Evolutionary conservation across 1,284 basidiomycete genomes (phyloP), one percentile per base, ranked within the genome.

Genomic region (Wolfiporia cocos): DNA sequence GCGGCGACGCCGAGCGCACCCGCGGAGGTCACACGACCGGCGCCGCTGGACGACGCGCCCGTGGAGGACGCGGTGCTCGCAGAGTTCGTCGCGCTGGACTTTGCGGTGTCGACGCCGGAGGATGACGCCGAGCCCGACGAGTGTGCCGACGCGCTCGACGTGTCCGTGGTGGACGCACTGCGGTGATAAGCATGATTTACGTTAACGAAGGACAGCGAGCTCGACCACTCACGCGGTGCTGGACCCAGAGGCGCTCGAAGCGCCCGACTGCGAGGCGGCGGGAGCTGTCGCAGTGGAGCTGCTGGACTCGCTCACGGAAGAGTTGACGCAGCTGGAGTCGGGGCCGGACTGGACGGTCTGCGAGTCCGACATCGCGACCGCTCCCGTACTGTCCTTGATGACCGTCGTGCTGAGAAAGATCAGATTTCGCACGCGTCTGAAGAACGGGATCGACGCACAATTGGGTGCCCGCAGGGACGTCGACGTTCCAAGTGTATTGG

Each of bases 371-470:
- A 72, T 89, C 3, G 70, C 74, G 7, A 56, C 58, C 2, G 54
- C 33, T 26, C 87, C 88, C 15, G 73, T 74, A 49, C 57, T 62
- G 52, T 90, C 88, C 59, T 76, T 80, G 47, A 84, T 46, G 12
- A 55, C 48, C 34, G 75, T 51, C 12, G 72, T 74, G 50, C 83
- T 85, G 30, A 3, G 3, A 29, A 10, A 37, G 24, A 54, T 39
- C 17, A 15, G 29, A 23, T 9, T 26, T 5, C 34, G 21, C 38
- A 7, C 12, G 9, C 18, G 14, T 5, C 40, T 20, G 43, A 17
- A 15, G 28, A 9, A 7, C 11, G n/a, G n/a, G n/a, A n/a, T n/a
- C n/a, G 15, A 63, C 76, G 53, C 57, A 88, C 86, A 88, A 65
- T 31, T 61, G 52, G 23, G 75, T 78, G 28, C 70, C 72, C 0